These are phyloP conservation scores for Fusarium concolor DNA, from an alignment of 2,329 filamentous ascomycete species.

Conservation along the genomic window DNA sequence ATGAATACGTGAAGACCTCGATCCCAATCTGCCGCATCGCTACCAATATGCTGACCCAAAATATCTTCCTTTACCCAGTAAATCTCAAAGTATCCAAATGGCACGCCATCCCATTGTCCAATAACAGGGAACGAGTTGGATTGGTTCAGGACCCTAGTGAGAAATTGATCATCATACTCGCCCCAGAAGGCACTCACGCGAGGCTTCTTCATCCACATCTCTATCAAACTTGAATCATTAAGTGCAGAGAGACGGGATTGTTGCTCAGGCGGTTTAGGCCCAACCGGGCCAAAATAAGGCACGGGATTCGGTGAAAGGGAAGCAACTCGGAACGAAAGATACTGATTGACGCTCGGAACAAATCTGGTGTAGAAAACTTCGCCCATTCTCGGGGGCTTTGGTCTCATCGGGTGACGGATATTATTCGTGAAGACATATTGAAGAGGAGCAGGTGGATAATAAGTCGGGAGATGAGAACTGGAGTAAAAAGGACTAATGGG, in stretches of 20 bases:
- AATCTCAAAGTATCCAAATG: conserved; percentile 97
- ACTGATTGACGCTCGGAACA: conserved; percentile 83
- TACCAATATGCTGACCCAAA: conserved; percentile 75
- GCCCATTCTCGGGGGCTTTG: conserved; percentile 89
- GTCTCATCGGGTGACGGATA: conserved; percentile 85
- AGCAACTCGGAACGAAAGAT: conserved; percentile 88
- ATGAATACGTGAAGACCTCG: conserved; percentile 89
- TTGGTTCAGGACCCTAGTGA: conserved; percentile 72
- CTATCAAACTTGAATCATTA: conserved; percentile 71
- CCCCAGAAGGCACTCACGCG: conserved; percentile 91
- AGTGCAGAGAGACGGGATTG: conserved; percentile 57
- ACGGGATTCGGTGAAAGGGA: conserved; percentile 73
- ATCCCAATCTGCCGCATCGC: conserved; percentile 81
- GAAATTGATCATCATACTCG: conserved; percentile 71
- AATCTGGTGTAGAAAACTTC: conserved; percentile 92
- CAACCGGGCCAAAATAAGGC: conserved; percentile 70
- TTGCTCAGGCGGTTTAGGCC: conserved; percentile 55
- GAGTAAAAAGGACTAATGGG: conserved; percentile 80
- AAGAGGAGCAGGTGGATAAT: conserved; percentile 85
- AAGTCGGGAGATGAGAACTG: conserved; percentile 87
- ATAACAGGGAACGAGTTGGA: conserved; percentile 90
- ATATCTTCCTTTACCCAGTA: conserved; percentile 98
- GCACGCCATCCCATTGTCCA: conserved; percentile 92
- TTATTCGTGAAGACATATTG: conserved; percentile 84
- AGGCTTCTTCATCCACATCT: conserved; percentile 89